Percentiles rank a stretch among this genome's conserved stretches.
These are phyloP conservation scores for Rhododendron vialii DNA, from an alignment of 148 eudicot genomes.

Conservation along the genomic window DNA sequence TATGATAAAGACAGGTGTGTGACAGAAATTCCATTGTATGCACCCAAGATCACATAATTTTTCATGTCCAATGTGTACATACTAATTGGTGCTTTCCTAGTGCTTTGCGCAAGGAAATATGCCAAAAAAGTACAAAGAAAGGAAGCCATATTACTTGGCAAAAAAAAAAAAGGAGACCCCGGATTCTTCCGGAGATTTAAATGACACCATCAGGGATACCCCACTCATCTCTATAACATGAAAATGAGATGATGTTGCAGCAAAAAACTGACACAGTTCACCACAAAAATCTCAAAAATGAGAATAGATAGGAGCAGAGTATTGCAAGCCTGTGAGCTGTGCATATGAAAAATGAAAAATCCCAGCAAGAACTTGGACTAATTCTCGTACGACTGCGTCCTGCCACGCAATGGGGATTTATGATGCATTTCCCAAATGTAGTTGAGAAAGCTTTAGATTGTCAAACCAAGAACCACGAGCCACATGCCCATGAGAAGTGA, in stretches of 20 bases:
- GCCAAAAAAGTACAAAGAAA: not conserved
- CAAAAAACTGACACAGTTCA: not conserved
- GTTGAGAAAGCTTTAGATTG: not conserved
- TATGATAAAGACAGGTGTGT: not conserved
- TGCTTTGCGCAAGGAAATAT: not conserved
- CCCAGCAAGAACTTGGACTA: not conserved
- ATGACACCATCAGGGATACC: not conserved
- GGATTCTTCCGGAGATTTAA: not conserved
- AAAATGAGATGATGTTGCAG: not conserved
- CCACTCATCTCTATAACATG: not conserved
- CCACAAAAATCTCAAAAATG: not conserved
- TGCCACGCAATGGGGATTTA: not conserved
- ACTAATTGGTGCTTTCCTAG: not conserved
- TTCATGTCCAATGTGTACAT: not conserved
- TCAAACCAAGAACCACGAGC: not conserved
- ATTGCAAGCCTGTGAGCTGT: not conserved
- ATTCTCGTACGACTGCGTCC: not conserved
- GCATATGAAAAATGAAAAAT: not conserved
- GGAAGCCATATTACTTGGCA: not conserved
- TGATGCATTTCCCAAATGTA: not conserved
- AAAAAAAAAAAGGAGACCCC: not conserved
- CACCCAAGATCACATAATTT: not conserved
- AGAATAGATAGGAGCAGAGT: not conserved
- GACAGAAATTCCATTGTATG: not conserved
- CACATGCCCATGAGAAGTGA: not conserved